These are phyloP conservation scores for Linaria vulgaris DNA, from an alignment of 257 asterid genomes.

Conservation along the genomic window DNA sequence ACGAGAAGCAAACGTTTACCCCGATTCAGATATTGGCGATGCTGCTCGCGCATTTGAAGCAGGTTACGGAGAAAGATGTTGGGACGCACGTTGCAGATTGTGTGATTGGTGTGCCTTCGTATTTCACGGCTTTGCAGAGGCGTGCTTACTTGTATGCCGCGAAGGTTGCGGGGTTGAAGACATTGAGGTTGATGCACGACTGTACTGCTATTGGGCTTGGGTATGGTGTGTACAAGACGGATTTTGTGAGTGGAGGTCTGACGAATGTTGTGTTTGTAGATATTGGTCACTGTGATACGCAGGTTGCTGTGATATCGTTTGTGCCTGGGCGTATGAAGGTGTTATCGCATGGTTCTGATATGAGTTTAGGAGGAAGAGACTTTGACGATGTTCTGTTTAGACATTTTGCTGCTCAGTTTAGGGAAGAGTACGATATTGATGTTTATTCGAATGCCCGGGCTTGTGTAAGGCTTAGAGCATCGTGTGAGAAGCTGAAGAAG, in stretches of 20 bases:
- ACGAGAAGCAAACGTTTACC: constrained; percentile 57
- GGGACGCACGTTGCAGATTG: constrained; percentile 60
- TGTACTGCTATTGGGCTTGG: constrained; percentile 93
- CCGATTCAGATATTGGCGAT: constrained; percentile 83
- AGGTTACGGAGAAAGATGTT: constrained; percentile 68
- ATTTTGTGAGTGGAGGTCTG: constrained; percentile 49
- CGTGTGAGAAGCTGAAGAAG: constrained; percentile 95
- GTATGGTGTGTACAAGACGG: constrained; percentile 86
- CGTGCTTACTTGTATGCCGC: constrained; percentile 87
- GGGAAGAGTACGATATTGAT: constrained; percentile 69
- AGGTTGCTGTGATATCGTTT: constrained; percentile 79
- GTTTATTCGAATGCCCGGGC: constrained; percentile 82
- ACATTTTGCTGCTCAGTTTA: constrained; percentile 73
- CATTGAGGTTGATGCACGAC: constrained; percentile 86
- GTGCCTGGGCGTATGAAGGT: constrained; percentile 75
- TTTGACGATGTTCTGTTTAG: constrained; percentile 84
- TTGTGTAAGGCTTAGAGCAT: constrained; percentile 73
- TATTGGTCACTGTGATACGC: constrained; percentile 93
- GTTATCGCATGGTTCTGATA: constrained; percentile 79
- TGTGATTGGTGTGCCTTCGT: constrained; percentile 82
- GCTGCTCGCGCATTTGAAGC: constrained; percentile 80
- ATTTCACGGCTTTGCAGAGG: constrained; percentile 85
- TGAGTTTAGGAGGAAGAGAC: constrained; percentile 89
- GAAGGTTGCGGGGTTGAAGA: constrained; percentile 79
- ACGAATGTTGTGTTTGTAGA: constrained; percentile 82